These are phyloP conservation scores for Colletotrichum falcatum DNA, from an alignment of 2,329 filamentous ascomycete species.

Conservation along the genomic window DNA sequence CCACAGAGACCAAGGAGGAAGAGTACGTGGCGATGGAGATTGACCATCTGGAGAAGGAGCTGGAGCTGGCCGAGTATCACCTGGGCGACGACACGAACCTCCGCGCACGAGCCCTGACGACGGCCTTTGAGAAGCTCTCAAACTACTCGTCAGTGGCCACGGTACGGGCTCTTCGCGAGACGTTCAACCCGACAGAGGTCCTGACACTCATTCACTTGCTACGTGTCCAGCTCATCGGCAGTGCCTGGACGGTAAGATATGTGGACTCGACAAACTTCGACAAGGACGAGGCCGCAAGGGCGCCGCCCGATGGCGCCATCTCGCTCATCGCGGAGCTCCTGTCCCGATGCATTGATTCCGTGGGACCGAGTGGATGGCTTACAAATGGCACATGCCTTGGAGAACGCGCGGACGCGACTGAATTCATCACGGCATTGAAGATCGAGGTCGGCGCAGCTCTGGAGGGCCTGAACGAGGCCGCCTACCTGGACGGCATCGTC, in stretches of 20 bases:
- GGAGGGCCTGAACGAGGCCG: constrained; percentile 77
- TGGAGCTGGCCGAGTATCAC: constrained; percentile 76
- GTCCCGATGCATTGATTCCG: constrained; percentile 79
- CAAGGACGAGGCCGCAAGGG: constrained; percentile 49
- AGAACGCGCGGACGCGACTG: constrained; percentile 66
- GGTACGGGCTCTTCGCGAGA: constrained; percentile 71
- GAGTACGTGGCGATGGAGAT: constrained; percentile 64
- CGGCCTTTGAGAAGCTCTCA: constrained; percentile 77
- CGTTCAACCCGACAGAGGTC: constrained; percentile 75
- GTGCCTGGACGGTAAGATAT: constrained; percentile 81
- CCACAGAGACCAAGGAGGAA: constrained; percentile 45
- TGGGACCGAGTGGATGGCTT: constrained; percentile 81
- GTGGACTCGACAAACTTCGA: constrained; percentile 68
- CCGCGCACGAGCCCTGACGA: constrained; percentile 72
- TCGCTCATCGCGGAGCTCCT: constrained; percentile 78
- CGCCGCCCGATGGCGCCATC: constrained; percentile 75
- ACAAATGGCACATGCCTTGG: constrained; percentile 65
- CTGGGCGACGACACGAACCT: constrained; percentile 73
- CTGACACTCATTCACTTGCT: constrained; percentile 79
- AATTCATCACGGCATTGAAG: constrained; percentile 74
- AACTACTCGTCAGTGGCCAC: constrained; percentile 71
- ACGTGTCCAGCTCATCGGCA: constrained; percentile 78
- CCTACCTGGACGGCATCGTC: constrained; percentile 72
- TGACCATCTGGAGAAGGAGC: constrained; percentile 71
- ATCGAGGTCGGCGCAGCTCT: constrained; percentile 78